Evolutionary conservation across 495 filamentous ascomycete genomes (phyloP).

Genomic region (Talaromyces borbonicus): DNA sequence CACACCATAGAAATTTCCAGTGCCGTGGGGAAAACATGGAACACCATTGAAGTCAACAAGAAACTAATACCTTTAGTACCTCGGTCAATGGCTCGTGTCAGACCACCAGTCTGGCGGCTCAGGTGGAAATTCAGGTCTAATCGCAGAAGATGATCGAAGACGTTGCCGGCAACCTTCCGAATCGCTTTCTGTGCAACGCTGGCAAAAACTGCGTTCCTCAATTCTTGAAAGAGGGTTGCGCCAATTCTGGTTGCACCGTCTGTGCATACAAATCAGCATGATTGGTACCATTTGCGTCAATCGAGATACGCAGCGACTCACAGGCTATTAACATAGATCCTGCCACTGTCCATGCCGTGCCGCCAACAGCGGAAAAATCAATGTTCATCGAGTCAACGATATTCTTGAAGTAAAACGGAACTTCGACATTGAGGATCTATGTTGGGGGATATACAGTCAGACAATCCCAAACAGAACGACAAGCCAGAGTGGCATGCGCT

Average conservation of each 20-base stretch:
- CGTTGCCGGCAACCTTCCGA: constrained; percentile 77
- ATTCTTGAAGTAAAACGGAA: constrained; percentile 97
- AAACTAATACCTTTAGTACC: constrained; percentile 98
- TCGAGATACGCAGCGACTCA: constrained; percentile 25
- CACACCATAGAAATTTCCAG: constrained; percentile 93
- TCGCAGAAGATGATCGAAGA: constrained; percentile 81
- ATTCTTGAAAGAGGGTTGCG: constrained; percentile 77
- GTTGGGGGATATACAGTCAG: not conserved
- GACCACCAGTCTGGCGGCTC: constrained; percentile 82
- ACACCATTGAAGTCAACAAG: constrained; percentile 93
- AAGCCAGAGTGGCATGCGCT: not conserved
- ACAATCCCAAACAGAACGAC: not conserved
- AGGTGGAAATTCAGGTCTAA: constrained; percentile 92
- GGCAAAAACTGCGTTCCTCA: constrained; percentile 92
- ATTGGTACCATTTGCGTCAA: too few relatives aligned
- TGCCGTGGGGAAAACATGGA: constrained; percentile 89
- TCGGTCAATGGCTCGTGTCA: constrained; percentile 90
- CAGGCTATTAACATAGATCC: constrained; percentile 86
- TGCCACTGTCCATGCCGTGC: constrained; percentile 78
- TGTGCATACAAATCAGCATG: constrained; percentile 14
- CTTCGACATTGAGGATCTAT: constrained; percentile 86
- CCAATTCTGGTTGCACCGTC: constrained; percentile 84
- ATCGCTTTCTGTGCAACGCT: constrained; percentile 97
- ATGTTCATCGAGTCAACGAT: constrained; percentile 98
- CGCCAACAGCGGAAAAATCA: constrained; percentile 71